A percentile compares a stretch with the other conserved stretches of the same genome.
Conservation (phyloP, 805 yeast genomes). For the Myxozyma geophila region DNA sequence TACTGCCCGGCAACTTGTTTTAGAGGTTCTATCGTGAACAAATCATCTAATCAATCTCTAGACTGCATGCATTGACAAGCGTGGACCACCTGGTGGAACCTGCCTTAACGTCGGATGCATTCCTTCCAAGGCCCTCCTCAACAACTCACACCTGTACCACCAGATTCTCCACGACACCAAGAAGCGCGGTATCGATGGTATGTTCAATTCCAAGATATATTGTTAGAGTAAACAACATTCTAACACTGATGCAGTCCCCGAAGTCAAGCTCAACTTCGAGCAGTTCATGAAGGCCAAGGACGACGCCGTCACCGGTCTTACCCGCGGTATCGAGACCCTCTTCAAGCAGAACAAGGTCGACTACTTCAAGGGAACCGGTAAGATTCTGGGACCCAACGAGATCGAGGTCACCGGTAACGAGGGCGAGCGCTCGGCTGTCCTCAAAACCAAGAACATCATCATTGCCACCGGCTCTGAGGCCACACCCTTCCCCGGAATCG, state of each 20-base stretch:
- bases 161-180: conserved; percentile 82
- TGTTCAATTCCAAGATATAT: not conserved
- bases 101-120: conserved; percentile 99
- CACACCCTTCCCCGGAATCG: conserved; percentile 98
- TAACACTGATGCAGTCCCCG: conserved; percentile 46
- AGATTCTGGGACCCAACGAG: conserved; percentile 79
- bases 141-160: conserved; percentile 93
- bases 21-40: not conserved
- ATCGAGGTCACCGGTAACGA: conserved; percentile 84
- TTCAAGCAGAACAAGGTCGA: conserved; percentile 95
- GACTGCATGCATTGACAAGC: conserved; percentile 95
- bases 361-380: conserved; percentile 91
- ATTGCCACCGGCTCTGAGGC: conserved; percentile 99
- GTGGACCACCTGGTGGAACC: conserved; percentile 97
- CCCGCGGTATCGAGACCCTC: conserved; percentile 91
- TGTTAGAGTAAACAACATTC: not conserved
- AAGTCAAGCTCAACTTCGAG: conserved; percentile 72
- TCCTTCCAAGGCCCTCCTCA: conserved; percentile 93
- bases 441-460: conserved; percentile 85
- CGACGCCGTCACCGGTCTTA: conserved; percentile 82
- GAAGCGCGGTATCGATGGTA: conserved; percentile 86
- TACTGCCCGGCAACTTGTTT: not conserved
- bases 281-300: conserved; percentile 92
- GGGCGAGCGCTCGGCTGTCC: conserved; percentile 71
- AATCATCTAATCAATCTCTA: not conserved